Conservation (phyloP, 2,329 filamentous ascomycete species). For the Lachnellula willkommii region DNA sequence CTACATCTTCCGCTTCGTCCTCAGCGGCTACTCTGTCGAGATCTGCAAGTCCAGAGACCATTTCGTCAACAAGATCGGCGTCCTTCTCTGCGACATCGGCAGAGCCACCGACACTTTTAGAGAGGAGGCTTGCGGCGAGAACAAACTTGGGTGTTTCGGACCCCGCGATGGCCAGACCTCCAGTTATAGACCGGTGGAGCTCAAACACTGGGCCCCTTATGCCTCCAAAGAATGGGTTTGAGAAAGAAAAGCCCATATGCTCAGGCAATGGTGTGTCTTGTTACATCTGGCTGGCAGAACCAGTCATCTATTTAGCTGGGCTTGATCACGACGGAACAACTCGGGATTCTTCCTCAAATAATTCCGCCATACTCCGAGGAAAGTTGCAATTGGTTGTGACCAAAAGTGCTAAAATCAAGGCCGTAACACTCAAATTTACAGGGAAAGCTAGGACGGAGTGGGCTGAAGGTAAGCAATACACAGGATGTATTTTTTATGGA, state of each 20-base stretch:
- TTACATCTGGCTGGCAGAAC: constrained; percentile 70
- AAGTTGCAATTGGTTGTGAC: constrained; percentile 75
- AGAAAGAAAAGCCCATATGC: constrained; percentile 62
- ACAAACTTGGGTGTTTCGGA: constrained; percentile 3
- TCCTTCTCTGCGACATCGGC: constrained; percentile 18
- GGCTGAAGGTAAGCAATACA: constrained; percentile 70
- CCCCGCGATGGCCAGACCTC: constrained; percentile 19
- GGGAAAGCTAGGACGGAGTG: constrained; percentile 87
- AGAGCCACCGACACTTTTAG: constrained; percentile 20
- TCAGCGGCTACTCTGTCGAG: constrained; percentile 21
- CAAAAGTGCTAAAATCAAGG: constrained; percentile 90
- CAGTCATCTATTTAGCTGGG: constrained; percentile 72
- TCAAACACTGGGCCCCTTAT: constrained; percentile 1
- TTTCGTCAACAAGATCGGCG: constrained; percentile 7
- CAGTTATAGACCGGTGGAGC: constrained; percentile 10
- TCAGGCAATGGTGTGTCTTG: constrained; percentile 70
- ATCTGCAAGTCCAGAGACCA: constrained; percentile 20
- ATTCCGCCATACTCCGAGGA: constrained; percentile 77
- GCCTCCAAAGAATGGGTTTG: constrained; percentile 25
- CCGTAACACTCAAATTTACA: constrained; percentile 78
- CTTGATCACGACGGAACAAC: constrained; percentile 54
- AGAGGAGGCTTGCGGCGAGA: constrained; percentile 18
- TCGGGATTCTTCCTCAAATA: constrained; percentile 20
- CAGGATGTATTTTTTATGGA: background rate
- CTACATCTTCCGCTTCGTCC: constrained; percentile 13